phyloP scores from a whole-genome alignment of 192 early-diverging fungal genomes.

The Coemansia sp. region DNA sequence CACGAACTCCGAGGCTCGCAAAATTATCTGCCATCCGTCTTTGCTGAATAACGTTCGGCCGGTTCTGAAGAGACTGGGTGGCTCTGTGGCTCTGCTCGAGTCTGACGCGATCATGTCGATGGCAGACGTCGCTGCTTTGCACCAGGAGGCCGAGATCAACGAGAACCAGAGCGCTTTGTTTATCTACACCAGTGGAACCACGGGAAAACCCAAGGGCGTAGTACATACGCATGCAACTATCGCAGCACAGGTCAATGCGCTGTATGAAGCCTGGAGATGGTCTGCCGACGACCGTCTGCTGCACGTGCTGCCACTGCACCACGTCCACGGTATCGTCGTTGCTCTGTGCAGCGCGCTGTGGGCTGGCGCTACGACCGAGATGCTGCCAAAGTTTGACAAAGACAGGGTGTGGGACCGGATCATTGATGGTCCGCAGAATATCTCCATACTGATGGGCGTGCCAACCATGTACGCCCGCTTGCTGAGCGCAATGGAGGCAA shows the following conservation, averaged over 20 bases:
- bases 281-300: constrained; percentile 65
- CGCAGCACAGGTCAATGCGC: constrained; percentile 63
- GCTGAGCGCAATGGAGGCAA: constrained; percentile 56
- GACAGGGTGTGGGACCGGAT: constrained; percentile 65
- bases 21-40: constrained; percentile 61
- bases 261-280: constrained; percentile 75
- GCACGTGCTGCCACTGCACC: constrained; percentile 82
- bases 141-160: constrained; percentile 22
- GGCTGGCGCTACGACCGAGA: constrained; percentile 75
- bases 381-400: constrained; percentile 69
- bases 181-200: constrained; percentile 78
- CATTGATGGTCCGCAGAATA: constrained; percentile 53
- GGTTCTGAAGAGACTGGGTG: constrained; percentile 38
- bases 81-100: constrained; percentile 13
- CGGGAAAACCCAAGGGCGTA: constrained; percentile 80
- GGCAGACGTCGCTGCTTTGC: neutral
- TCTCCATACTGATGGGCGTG: constrained; percentile 85
- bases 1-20: constrained; percentile 62
- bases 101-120: constrained; percentile 25
- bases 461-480: constrained; percentile 86
- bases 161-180: constrained; percentile 63
- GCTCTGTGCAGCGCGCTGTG: constrained; percentile 69
- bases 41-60: constrained; percentile 27
- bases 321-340: constrained; percentile 69
- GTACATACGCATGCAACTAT: constrained; percentile 70